Conservation (phyloP, 2,329 filamentous ascomycete species). For the Mycosphaerelloides madeirae region DNA sequence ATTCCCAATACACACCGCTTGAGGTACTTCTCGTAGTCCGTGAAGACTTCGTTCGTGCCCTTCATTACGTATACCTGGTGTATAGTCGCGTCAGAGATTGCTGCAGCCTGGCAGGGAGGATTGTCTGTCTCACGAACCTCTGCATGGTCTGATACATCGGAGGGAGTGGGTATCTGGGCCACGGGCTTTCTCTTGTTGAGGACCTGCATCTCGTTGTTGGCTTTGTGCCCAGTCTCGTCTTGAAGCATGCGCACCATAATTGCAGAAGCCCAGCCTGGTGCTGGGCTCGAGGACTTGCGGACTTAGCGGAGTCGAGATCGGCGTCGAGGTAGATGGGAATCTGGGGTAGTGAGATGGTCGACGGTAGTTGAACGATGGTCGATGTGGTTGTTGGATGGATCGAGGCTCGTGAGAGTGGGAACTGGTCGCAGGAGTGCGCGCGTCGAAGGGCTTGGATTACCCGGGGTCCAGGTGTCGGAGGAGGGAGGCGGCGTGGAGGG, state of each 20-base stretch:
- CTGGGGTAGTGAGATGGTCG: constrained; percentile 3
- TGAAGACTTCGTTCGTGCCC: constrained; percentile 85
- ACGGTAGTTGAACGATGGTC: constrained; percentile 61
- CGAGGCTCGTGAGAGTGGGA: constrained; percentile 2
- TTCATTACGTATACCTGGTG: constrained; percentile 83
- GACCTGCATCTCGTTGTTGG: constrained; percentile 56
- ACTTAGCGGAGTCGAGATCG: constrained; percentile 1
- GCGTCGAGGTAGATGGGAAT: neutral
- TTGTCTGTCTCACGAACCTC: constrained; percentile 60
- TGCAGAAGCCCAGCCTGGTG: constrained; percentile 19
- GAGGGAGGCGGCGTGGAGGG: neutral
- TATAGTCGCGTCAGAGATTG: constrained; percentile 24
- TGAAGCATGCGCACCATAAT: constrained; percentile 20
- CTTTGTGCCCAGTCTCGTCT: constrained; percentile 4
- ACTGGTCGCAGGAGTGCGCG: neutral
- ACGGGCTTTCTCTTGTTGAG: constrained; percentile 95
- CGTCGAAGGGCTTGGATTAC: neutral
- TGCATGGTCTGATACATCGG: constrained; percentile 71
- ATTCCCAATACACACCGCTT: constrained; percentile 57
- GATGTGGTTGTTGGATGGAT: constrained; percentile 6
- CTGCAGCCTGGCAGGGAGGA: neutral
- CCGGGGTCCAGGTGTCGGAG: constrained; percentile 2
- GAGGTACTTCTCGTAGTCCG: constrained; percentile 82
- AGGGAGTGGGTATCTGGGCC: constrained; percentile 67
- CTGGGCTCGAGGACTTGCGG: constrained; percentile 11